phyloP scores from a whole-genome alignment of 352 stramenopile genomes.

The Phytophthora lateralis region DNA sequence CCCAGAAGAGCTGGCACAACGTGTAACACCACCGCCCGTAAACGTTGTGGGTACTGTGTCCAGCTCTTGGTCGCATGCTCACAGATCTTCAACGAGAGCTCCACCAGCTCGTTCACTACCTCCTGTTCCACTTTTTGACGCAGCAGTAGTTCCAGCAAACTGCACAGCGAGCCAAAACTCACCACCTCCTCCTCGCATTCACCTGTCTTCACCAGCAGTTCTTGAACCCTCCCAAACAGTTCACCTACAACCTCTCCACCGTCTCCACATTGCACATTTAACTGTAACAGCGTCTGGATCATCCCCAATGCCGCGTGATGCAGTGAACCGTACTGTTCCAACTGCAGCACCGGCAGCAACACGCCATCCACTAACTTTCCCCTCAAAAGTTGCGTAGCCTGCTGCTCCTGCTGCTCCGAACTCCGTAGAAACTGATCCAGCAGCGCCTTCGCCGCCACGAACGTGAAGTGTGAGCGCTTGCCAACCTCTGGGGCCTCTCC shows the following conservation, averaged over 20 bases:
- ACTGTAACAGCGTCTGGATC: slow-evolving; percentile 32
- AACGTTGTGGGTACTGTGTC: slow-evolving; percentile 43
- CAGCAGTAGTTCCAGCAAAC: slow-evolving; percentile 52
- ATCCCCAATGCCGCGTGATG: slow-evolving; percentile 37
- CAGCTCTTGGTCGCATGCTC: slow-evolving; percentile 44
- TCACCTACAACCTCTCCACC: slow-evolving; percentile 6
- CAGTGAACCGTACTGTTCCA: slow-evolving; percentile 26
- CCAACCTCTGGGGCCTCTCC: slow-evolving; percentile 21
- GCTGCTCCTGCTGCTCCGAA: not conserved
- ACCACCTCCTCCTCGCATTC: not conserved
- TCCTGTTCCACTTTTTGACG: slow-evolving; percentile 12
- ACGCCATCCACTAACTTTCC: slow-evolving; percentile 25
- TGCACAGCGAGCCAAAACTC: slow-evolving; percentile 57
- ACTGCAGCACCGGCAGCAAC: slow-evolving; percentile 39
- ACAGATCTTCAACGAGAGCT: slow-evolving; percentile 41
- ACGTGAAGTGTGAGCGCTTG: slow-evolving; percentile 50
- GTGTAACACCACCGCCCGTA: slow-evolving; percentile 51
- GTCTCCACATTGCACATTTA: not conserved
- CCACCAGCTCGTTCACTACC: slow-evolving; percentile 8
- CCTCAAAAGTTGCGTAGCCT: slow-evolving; percentile 6
- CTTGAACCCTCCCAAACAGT: slow-evolving; percentile 15
- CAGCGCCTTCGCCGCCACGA: slow-evolving; percentile 41
- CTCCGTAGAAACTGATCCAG: slow-evolving; percentile 32
- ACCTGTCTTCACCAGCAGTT: slow-evolving; percentile 14
- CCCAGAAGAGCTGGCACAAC: slow-evolving; percentile 53